A percentile compares a stretch with the other conserved stretches of the same genome.
phyloP scores from a whole-genome alignment of 805 yeast genomes.

The Candida fluviatilis region DNA sequence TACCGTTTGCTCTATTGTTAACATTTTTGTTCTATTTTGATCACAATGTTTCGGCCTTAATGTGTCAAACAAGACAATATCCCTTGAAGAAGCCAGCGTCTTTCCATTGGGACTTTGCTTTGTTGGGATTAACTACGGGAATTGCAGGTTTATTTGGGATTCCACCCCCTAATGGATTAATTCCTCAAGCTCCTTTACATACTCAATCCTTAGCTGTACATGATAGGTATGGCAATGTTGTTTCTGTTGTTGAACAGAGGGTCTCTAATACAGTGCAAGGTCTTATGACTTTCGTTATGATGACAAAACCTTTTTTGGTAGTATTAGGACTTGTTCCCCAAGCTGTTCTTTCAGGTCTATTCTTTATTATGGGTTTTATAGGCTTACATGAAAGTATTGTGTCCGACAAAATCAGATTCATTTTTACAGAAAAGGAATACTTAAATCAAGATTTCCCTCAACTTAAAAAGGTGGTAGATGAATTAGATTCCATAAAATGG shows the following conservation, averaged over 20 bases:
- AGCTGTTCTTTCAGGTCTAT: slow-evolving; percentile 87
- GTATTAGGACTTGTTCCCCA: slow-evolving; percentile 87
- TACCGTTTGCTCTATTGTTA: slow-evolving; percentile 86
- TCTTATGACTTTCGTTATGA: slow-evolving; percentile 73
- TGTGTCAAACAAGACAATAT: slow-evolving; percentile 81
- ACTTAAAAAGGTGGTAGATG: slow-evolving; percentile 26
- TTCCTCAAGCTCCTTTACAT: slow-evolving; percentile 96
- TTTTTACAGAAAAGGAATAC: slow-evolving; percentile 53
- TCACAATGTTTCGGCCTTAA: slow-evolving; percentile 89
- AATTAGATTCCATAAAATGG: slow-evolving; percentile 37
- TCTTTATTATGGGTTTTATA: slow-evolving; percentile 87
- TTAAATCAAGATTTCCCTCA: slow-evolving; percentile 32
- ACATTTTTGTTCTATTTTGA: slow-evolving; percentile 89
- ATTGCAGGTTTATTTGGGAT: slow-evolving; percentile 82
- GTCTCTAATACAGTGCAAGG: slow-evolving; percentile 86
- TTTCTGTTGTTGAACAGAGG: slow-evolving; percentile 82
- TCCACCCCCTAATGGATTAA: slow-evolving; percentile 95
- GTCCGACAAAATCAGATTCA: slow-evolving; percentile 54
- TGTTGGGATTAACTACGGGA: slow-evolving; percentile 84
- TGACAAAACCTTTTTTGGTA: slow-evolving; percentile 81
- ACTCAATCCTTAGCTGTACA: slow-evolving; percentile 70
- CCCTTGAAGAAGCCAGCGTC: slow-evolving; percentile 83
- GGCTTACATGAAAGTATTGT: slow-evolving; percentile 70
- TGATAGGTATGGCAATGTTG: slow-evolving; percentile 34
- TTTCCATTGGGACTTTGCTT: slow-evolving; percentile 88